phyloP scores from a whole-genome alignment of 306 rosid species.

The Herpetospermum pedunculosum region DNA sequence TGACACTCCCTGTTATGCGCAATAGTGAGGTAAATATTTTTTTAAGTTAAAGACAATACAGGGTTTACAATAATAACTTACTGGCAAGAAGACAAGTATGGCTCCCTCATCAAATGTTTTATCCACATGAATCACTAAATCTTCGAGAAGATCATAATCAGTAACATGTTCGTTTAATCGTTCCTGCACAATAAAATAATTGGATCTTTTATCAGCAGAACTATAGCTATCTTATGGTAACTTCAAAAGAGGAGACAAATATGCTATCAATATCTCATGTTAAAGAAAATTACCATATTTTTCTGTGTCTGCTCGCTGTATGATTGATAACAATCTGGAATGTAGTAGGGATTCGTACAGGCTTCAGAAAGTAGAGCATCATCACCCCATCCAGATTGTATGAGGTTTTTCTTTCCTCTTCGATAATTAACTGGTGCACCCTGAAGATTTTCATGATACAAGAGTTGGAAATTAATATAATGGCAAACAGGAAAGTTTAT shows the following conservation, averaged over 20 bases:
- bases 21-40: conserved; percentile 8
- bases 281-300: conserved; percentile 48
- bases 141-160: conserved; percentile 91
- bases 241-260: neutral
- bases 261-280: conserved; percentile 9
- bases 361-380: conserved; percentile 74
- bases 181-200: conserved; percentile 32
- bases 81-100: conserved; percentile 92
- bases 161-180: conserved; percentile 78
- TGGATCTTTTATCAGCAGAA: neutral
- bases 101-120: conserved; percentile 68
- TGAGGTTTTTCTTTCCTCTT: conserved; percentile 89
- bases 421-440: conserved; percentile 47
- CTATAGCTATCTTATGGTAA: conserved; percentile 15
- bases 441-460: conserved; percentile 32
- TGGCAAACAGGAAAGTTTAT: neutral
- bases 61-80: conserved; percentile 29
- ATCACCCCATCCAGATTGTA: conserved; percentile 85
- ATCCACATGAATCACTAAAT: conserved; percentile 69
- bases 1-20: conserved; percentile 50
- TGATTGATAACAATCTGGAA: conserved; percentile 41
- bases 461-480: conserved; percentile 12
- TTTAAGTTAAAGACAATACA: conserved; percentile 9
- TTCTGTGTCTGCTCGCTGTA: conserved; percentile 67
- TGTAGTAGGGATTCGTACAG: conserved; percentile 48